Evolutionary conservation across 1,284 basidiomycete species (phyloP), one percentile per base, ranked within the genome.

Genomic region (Cryptococcus sp.): DNA sequence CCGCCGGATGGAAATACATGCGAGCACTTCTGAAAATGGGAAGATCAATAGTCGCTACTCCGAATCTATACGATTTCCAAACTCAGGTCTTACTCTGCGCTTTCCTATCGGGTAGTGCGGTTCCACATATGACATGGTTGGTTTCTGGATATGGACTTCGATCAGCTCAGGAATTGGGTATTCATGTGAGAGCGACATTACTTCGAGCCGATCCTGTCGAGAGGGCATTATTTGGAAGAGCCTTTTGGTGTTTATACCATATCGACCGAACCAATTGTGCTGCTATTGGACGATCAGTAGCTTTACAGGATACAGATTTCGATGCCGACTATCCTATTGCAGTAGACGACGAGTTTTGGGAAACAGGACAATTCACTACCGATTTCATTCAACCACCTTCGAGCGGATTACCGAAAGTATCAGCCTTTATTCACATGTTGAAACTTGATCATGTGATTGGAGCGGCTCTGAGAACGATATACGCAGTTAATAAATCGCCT

Each of bases 311-410:
- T 55, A 87, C 90, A 67, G 90, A 91, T 63, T 85, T 87, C 60
- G 88, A 91, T 62, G 74, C 87, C 3, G 85, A 87, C 36, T 78
- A 86, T 45, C 88, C 88, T 1, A 75, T 87, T 7, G 87, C 88
- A 64, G 84, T 92, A 5, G 86, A 91, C 58, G 91, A 94, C 64
- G 87, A 91, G 57, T 89, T 84, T 63, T 91, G 87, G 88, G 81
- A 71, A 22, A 71, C 69, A 3, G 70, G 69, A 7, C 66, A 76
- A 48, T 77, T 79, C 2, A 76, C 80, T 50, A 77, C 78, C 2
- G 76, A 79, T 48, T 76, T 74, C 53, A 61, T 63, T 37, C 88
- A 90, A 62, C 88, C 88, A 1, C 62, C 73, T 7, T 81, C 77
- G 5, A 55, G 56, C 11, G 63, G 63, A 7, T 56, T 68, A 16